These are phyloP conservation scores for Gamarada debralockiae DNA, from an alignment of 495 filamentous ascomycete genomes.

Conservation along the genomic window DNA sequence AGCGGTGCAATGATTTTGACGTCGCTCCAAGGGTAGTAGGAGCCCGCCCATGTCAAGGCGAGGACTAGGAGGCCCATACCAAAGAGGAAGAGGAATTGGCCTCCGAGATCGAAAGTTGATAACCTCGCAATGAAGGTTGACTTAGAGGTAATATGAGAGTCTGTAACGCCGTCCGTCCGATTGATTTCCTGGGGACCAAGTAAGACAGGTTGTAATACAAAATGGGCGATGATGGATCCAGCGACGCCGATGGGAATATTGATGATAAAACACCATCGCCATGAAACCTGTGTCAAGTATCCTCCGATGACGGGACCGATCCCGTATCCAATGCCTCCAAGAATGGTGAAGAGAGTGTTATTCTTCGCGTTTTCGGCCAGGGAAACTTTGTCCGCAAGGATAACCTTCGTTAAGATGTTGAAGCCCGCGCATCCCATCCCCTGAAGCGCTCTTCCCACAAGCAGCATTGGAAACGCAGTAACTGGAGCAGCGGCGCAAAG, in stretches of 20 bases:
- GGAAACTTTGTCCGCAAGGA: constrained; percentile 52
- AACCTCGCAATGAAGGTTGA: constrained; percentile 34
- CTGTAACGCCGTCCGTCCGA: constrained; percentile 18
- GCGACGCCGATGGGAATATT: constrained; percentile 44
- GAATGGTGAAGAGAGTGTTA: constrained; percentile 50
- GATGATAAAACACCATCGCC: constrained; percentile 45
- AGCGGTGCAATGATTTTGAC: constrained; percentile 49
- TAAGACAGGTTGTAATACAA: constrained; percentile 36
- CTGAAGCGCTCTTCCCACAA: constrained; percentile 55
- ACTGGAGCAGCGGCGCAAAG: constrained; percentile 49
- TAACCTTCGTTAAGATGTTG: constrained; percentile 46
- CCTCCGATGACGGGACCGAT: constrained; percentile 52
- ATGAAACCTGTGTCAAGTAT: constrained; percentile 7
- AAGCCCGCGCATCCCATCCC: constrained; percentile 52
- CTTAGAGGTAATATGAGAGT: not conserved
- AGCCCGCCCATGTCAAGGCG: constrained; percentile 56
- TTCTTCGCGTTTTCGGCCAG: constrained; percentile 52
- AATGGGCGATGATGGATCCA: constrained; percentile 33
- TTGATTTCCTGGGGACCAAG: constrained; percentile 34
- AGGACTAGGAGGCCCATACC: constrained; percentile 55
- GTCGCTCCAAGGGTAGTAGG: constrained; percentile 48
- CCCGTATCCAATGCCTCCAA: constrained; percentile 46
- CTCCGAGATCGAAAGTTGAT: constrained; percentile 48
- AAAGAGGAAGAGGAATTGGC: constrained; percentile 54
- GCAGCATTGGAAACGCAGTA: constrained; percentile 45